Percentiles rank a stretch among this genome's conserved stretches.
Conservation (phyloP, 257 asterid genomes). For the Solanum pimpinellifolium region DNA sequence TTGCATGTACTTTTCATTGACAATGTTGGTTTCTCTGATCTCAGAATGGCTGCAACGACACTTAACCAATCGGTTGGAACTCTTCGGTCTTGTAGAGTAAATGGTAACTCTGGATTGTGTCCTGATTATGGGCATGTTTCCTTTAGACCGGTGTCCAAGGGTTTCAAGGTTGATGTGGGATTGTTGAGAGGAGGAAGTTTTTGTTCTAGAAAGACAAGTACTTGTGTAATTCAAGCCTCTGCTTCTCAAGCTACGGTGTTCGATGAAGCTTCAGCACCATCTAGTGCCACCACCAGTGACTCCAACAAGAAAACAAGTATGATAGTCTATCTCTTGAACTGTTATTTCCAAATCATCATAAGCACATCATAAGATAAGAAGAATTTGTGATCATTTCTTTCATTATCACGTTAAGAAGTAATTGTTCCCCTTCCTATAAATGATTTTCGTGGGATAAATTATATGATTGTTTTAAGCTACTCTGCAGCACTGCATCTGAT, state of each 20-base stretch:
- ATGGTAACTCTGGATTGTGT: constrained; percentile 21
- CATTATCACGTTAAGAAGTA: neutral
- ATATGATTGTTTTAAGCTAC: neutral
- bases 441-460: neutral
- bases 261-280: constrained; percentile 44
- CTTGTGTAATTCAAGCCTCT: constrained; percentile 38
- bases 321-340: neutral
- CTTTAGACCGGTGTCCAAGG: constrained; percentile 39
- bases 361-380: neutral
- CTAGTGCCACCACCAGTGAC: constrained; percentile 33
- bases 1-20: neutral
- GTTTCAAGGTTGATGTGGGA: constrained; percentile 32
- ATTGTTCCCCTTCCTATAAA: neutral
- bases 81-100: constrained; percentile 34
- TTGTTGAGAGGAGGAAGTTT: constrained; percentile 19
- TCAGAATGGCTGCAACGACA: constrained; percentile 60
- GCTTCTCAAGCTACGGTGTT: constrained; percentile 38
- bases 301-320: constrained; percentile 73
- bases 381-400: neutral
- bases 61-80: constrained; percentile 50
- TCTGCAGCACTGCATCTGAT: neutral
- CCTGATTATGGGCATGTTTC: constrained; percentile 46
- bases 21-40: neutral
- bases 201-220: constrained; percentile 33
- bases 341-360: neutral